Evolutionary conservation across 768 basidiomycete species (phyloP).

Genomic region (Naematelia encephala): DNA sequence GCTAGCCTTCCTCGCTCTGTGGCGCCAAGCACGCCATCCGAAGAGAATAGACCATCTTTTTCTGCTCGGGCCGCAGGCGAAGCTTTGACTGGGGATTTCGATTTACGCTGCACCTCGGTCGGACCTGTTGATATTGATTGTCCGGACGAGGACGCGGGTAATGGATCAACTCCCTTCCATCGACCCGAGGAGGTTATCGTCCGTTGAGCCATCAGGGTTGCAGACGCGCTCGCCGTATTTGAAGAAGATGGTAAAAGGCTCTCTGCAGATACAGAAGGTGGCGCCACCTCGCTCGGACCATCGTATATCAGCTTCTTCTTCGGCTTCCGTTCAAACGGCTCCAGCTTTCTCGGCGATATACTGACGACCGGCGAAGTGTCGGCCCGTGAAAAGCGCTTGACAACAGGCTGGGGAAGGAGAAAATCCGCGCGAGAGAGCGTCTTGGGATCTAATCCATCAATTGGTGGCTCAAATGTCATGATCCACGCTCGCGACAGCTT

Average conservation of each 20-base stretch:
- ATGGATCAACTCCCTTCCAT: not conserved
- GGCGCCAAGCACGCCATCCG: conserved; percentile 15
- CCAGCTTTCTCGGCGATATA: conserved; percentile 31
- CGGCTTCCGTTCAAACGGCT: conserved; percentile 32
- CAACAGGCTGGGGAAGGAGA: conserved; percentile 30
- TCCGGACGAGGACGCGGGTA: not conserved
- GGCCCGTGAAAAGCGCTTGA: conserved; percentile 15
- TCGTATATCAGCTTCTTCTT: conserved; percentile 24
- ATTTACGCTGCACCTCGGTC: not conserved
- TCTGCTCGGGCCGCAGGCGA: conserved; percentile 12
- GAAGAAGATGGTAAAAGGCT: conserved; percentile 7
- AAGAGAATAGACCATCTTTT: conserved; percentile 18
- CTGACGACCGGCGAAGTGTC: conserved; percentile 34
- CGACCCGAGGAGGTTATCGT: not conserved
- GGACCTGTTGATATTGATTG: not conserved
- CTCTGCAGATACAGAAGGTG: conserved; percentile 1
- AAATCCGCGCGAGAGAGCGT: conserved; percentile 46
- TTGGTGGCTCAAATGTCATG: conserved; percentile 44
- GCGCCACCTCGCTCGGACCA: conserved; percentile 7
- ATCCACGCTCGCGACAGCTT: conserved; percentile 26
- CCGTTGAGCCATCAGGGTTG: not conserved
- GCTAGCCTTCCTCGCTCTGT: conserved; percentile 3
- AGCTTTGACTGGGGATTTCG: conserved; percentile 15
- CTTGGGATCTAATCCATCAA: conserved; percentile 30
- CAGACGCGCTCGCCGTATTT: not conserved